Base-by-base conservation (phyloP, 768 basidiomycete genomes). In the Agaricus subrufescens region DNA sequence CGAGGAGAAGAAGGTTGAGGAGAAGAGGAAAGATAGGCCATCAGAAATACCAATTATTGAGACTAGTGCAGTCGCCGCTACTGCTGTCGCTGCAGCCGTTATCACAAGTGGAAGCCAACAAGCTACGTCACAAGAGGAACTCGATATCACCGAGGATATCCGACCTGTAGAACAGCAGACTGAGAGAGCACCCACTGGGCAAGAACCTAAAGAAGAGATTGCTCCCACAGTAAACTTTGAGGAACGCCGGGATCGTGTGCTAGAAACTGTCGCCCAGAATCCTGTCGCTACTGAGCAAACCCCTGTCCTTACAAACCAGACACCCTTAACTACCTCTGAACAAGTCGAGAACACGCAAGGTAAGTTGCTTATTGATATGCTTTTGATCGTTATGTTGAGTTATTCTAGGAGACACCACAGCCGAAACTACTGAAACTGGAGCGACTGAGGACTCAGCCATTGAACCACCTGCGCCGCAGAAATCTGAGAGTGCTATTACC, bases 71-170 rank as follows among this genome's bases (percentile, higher is more conserved):
- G 59, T 49, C 39, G 59, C 56, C 30, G 62, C 60, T 46, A 61
- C 54, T 49, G 61, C 61, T 14, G 64, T 64, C 44, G 63, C 60
- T 52, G 45, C 45, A 12, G 19, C 45, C n/a, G 45, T 34, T 34
- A 34, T 11, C 11, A 34, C 34, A 8, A 11, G 34, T 8, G 34
- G 34, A 34, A 34, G 3, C 34, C 34, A 34, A 3, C 34, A 34
- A 34, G 34, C 34, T 34, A 34, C 5, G 7, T 34, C 34, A 34
- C 34, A 34, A 11, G 34, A 34, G 34, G 34, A 34, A 7, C 8
- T 11, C 2, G 7, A 34, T 34, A 8, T 8, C 34, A 34, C 34
- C 11, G 34, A 34, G 8, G 34, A 34, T 34, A 34, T 34, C 34
- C 34, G 34, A 6, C 11, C 34, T 34, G 5, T 34, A 6, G 34